Conservation (phyloP, 31 red algal species). For the Asparagopsis taxiformis region DNA sequence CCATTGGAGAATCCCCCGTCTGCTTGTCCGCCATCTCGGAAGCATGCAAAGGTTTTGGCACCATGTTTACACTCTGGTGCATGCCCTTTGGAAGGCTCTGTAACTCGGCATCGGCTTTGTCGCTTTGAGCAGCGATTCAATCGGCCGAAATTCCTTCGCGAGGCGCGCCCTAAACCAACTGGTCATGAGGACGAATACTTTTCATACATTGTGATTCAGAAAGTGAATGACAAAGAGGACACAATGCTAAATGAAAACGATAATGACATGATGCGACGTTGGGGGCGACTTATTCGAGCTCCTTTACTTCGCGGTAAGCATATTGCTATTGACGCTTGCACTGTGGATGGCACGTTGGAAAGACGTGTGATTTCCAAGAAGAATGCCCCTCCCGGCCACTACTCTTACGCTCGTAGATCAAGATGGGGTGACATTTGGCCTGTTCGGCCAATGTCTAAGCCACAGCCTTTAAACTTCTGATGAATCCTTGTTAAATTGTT, state of each 20-base stretch:
- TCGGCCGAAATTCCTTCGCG: conserved; percentile 35
- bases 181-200: conserved; percentile 64
- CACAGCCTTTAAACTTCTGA: conserved; percentile 50
- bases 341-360: conserved; percentile 39
- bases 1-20: too few relatives aligned
- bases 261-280: conserved; percentile 11
- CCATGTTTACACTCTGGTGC: conserved; percentile 57
- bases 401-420: conserved; percentile 20
- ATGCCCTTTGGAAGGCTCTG: conserved; percentile 49
- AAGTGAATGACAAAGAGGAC: not conserved
- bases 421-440: conserved; percentile 70
- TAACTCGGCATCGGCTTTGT: conserved; percentile 54
- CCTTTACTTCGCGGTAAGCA: conserved; percentile 42
- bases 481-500: too few relatives aligned
- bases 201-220: conserved; percentile 60
- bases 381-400: conserved; percentile 25
- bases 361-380: conserved; percentile 47
- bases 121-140: conserved; percentile 62
- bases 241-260: not conserved
- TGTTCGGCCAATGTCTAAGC: conserved; percentile 19
- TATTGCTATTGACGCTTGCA: conserved; percentile 54
- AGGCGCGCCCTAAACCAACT: conserved; percentile 25
- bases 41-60: conserved; percentile 38
- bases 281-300: conserved; percentile 54
- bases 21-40: not conserved